Evolutionary conservation across 2,329 filamentous ascomycete species (phyloP).

Genomic region (Microdochium paspali): DNA sequence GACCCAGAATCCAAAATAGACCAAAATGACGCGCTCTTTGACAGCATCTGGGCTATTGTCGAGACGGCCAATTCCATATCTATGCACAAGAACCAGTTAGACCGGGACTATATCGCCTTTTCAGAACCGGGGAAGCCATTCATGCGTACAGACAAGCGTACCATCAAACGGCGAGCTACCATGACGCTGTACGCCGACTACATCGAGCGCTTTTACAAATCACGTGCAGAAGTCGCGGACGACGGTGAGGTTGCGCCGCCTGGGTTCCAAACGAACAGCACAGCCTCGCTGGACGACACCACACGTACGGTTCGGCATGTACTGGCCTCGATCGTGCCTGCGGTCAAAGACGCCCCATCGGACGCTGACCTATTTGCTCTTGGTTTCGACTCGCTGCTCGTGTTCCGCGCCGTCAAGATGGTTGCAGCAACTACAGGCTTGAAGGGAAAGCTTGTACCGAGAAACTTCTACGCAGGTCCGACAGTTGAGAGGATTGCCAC

Average conservation of each 20-base stretch:
- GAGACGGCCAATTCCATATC: constrained; percentile 29
- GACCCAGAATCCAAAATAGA: constrained; percentile 8
- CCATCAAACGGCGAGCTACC: constrained; percentile 29
- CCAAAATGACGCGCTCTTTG: constrained; percentile 15
- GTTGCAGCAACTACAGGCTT: constrained; percentile 19
- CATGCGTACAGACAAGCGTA: constrained; percentile 33
- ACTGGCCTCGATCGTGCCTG: constrained; percentile 9
- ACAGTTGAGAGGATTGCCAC: constrained; percentile 15
- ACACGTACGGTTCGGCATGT: constrained; percentile 9
- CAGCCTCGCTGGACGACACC: constrained; percentile 8
- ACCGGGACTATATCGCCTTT: constrained; percentile 29
- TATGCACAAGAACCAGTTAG: constrained; percentile 30
- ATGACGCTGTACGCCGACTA: constrained; percentile 29
- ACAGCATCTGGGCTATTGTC: constrained; percentile 33
- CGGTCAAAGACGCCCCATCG: constrained; percentile 4
- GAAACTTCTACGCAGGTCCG: constrained; percentile 24
- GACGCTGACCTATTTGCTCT: constrained; percentile 14
- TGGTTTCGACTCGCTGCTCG: constrained; percentile 21
- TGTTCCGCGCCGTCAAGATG: constrained; percentile 14
- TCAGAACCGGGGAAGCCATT: constrained; percentile 31
- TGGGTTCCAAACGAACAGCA: constrained; percentile 9
- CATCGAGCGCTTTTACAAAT: constrained; percentile 34
- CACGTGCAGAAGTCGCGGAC: constrained; percentile 7
- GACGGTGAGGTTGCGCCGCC: constrained; percentile 5
- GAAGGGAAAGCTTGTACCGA: constrained; percentile 17